A percentile compares a stretch with the other conserved stretches of the same genome.
Conservation (phyloP, 2,329 filamentous ascomycete genomes). For the Aspergillus neotritici region DNA sequence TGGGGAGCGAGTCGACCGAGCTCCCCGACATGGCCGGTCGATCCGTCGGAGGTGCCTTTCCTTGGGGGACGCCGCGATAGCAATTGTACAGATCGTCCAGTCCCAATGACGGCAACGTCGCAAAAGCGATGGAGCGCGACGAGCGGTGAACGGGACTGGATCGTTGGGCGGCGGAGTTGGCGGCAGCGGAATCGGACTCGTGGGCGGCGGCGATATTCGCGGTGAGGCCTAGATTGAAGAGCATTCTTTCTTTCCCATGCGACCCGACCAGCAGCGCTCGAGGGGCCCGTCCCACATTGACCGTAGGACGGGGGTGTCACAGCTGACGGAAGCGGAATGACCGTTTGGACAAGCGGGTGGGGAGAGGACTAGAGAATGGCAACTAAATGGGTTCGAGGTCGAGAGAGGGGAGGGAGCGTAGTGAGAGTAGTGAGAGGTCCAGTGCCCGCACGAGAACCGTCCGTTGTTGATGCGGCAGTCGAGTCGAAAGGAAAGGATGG, state of each 20-base stretch:
- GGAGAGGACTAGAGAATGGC: no score
- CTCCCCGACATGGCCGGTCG: conserved; percentile 20
- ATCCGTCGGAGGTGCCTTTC: conserved; percentile 11
- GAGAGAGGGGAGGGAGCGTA: no score
- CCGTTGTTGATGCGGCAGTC: not conserved
- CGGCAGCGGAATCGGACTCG: conserved; percentile 28
- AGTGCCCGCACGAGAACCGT: not conserved
- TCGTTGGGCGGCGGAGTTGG: conserved; percentile 19
- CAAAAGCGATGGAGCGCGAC: conserved; percentile 19
- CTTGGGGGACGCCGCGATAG: conserved; percentile 13
- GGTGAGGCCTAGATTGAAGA: conserved; percentile 40
- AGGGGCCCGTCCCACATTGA: conserved; percentile 14
- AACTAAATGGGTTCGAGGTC: no score
- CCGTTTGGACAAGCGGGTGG: no score
- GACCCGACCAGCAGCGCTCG: conserved; percentile 9
- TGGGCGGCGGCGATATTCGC: conserved; percentile 42
- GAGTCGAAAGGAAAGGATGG: not conserved
- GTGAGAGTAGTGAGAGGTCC: not conserved
- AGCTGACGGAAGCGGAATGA: not conserved
- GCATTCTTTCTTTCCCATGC: conserved; percentile 28
- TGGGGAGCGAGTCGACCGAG: conserved; percentile 17
- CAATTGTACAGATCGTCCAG: conserved; percentile 19
- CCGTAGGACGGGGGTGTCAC: not conserved
- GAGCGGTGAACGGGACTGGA: conserved; percentile 14
- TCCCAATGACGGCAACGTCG: conserved; percentile 19